Percentiles rank a stretch among this genome's conserved stretches.
These are phyloP conservation scores for Trichophyton mentagrophytes DNA, from an alignment of 2,329 filamentous ascomycete species.

Conservation along the genomic window DNA sequence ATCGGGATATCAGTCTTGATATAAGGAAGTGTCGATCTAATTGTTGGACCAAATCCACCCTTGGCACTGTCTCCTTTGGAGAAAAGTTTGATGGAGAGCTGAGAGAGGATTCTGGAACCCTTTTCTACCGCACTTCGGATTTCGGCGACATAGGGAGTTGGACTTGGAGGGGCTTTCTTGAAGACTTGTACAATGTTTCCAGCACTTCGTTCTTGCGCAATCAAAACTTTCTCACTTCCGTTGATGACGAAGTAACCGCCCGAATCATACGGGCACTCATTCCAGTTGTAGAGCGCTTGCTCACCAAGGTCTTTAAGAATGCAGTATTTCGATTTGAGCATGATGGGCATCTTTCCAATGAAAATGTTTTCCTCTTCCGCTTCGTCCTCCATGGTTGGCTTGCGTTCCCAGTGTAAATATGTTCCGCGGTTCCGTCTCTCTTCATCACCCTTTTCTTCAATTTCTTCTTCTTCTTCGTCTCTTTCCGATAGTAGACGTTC, in stretches of 20 bases:
- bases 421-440: slow-evolving; percentile 35
- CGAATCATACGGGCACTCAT: slow-evolving; percentile 96
- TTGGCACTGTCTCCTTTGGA: slow-evolving; percentile 70
- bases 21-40: slow-evolving; percentile 83
- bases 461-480: slow-evolving; percentile 38
- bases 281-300: slow-evolving; percentile 75
- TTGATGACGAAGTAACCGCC: slow-evolving; percentile 99
- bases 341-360: slow-evolving; percentile 90
- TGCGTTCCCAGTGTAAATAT: slow-evolving; percentile 38
- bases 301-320: slow-evolving; percentile 74
- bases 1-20: slow-evolving; percentile 90
- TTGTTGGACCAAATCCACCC: slow-evolving; percentile 71
- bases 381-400: slow-evolving; percentile 34
- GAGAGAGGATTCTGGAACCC: slow-evolving; percentile 86
- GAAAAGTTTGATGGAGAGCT: slow-evolving; percentile 79
- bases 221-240: slow-evolving; percentile 94
- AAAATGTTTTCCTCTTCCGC: slow-evolving; percentile 63
- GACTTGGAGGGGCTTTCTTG: slow-evolving; percentile 88
- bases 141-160: slow-evolving; percentile 86
- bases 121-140: slow-evolving; percentile 95
- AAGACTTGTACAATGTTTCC: slow-evolving; percentile 99
- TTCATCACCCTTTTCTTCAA: slow-evolving; percentile 36
- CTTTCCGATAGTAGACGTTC: slow-evolving; percentile 64
- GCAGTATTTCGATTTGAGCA: slow-evolving; percentile 96
- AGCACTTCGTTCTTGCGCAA: slow-evolving; percentile 92